These are phyloP conservation scores for Solanum verrucosum DNA, from an alignment of 257 asterid species.

Conservation along the genomic window DNA sequence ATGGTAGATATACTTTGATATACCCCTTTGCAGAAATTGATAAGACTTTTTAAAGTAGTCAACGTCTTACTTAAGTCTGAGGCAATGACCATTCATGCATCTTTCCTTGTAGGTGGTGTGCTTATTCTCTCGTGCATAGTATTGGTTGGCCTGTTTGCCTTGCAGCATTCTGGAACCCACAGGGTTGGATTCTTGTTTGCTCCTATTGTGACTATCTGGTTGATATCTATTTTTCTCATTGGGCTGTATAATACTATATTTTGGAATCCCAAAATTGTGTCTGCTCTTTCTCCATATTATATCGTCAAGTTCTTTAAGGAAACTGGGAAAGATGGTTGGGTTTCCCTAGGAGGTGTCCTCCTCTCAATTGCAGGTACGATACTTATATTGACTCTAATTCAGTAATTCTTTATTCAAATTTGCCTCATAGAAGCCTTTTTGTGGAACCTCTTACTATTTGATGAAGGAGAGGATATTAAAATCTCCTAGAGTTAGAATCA, in stretches of 20 bases:
- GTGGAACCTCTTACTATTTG: not conserved
- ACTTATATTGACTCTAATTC: not conserved
- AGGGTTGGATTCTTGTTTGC: slow-evolving; percentile 91
- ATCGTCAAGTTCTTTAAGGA: slow-evolving; percentile 49
- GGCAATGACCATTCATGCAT: not conserved
- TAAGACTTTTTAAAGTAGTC: not conserved
- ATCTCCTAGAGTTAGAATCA: not conserved
- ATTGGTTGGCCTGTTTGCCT: slow-evolving; percentile 86
- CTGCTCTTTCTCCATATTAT: slow-evolving; percentile 87
- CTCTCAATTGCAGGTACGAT: slow-evolving; percentile 69
- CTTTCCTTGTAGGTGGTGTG: slow-evolving; percentile 43
- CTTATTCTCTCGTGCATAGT: slow-evolving; percentile 57
- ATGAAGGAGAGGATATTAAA: not conserved
- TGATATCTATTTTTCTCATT: slow-evolving; percentile 52
- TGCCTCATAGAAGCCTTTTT: not conserved
- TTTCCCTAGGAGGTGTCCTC: slow-evolving; percentile 92
- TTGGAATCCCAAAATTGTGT: slow-evolving; percentile 74
- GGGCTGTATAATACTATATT: slow-evolving; percentile 64
- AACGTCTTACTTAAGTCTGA: not conserved
- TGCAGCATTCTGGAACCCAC: slow-evolving; percentile 91
- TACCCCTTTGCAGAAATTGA: not conserved
- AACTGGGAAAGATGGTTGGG: slow-evolving; percentile 91
- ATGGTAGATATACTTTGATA: slow-evolving; percentile 10
- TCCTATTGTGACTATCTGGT: slow-evolving; percentile 82
- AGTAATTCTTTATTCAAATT: not conserved